phyloP scores from a whole-genome alignment of 1,284 basidiomycete genomes.

The Singerocomus inundabilis region DNA sequence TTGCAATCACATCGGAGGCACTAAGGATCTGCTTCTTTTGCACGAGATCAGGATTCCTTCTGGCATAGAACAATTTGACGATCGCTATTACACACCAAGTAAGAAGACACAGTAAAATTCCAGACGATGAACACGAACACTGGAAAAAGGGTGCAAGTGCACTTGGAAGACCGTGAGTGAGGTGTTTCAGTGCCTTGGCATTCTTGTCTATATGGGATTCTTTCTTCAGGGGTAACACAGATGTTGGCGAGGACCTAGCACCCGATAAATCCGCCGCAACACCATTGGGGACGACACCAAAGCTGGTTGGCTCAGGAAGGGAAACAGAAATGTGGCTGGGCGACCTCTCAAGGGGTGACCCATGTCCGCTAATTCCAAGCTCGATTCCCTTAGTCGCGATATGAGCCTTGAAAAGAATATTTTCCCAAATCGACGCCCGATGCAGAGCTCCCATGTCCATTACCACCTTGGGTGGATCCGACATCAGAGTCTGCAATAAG shows the following conservation, averaged over 20 bases:
- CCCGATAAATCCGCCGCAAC: conserved; percentile 32
- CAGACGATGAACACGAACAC: conserved; percentile 48
- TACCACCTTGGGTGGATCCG: conserved; percentile 65
- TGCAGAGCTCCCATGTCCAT: conserved; percentile 80
- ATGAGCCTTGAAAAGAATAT: conserved; percentile 70
- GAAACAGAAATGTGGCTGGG: conserved; percentile 41
- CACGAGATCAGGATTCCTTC: conserved; percentile 71
- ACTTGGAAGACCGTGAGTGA: conserved; percentile 78
- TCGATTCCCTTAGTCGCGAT: conserved; percentile 54
- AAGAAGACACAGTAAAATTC: conserved; percentile 4
- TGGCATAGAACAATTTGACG: conserved; percentile 84
- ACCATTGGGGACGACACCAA: conserved; percentile 41
- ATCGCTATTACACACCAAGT: conserved; percentile 52
- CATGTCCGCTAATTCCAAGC: conserved; percentile 37
- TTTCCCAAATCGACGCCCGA: conserved; percentile 85
- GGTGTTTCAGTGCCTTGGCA: conserved; percentile 76
- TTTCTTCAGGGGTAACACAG: conserved; percentile 36
- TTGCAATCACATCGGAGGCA: conserved; percentile 69
- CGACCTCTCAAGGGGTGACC: conserved; percentile 46
- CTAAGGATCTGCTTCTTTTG: conserved; percentile 80
- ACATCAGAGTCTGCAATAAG: conserved; percentile 76
- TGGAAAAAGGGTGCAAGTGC: conserved; percentile 86
- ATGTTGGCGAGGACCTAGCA: conserved; percentile 21
- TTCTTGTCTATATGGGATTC: conserved; percentile 59
- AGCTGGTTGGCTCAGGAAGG: conserved; percentile 38